Evolutionary conservation across 2,329 filamentous ascomycete genomes (phyloP), one percentile per base, ranked within the genome.

Genomic region (Cladosporium cucumerinum): DNA sequence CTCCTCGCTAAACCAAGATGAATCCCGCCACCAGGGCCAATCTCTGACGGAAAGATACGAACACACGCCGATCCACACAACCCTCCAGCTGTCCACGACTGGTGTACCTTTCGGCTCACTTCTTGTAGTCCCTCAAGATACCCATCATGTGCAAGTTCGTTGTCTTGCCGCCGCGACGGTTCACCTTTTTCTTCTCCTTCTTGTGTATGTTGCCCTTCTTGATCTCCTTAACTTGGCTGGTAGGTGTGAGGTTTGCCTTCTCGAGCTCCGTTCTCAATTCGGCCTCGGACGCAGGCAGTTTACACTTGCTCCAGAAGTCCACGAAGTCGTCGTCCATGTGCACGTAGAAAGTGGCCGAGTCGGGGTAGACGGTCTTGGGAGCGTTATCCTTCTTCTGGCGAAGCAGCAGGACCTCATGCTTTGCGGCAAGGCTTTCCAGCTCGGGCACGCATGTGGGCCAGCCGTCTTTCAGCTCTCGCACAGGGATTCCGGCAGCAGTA

Each of bases 401-500:
- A 25, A 92, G 90, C 6, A 97, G 92, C 39, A 98, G 84, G 54
- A 98, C 84, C 77, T 89, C 89, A 73, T 93, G 89, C 75, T 91
- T 86, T 48, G 79, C 79, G 80, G 97, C 94, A 60, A 99, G 84
- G 70, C 86, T 83, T 68, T 90, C 86, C 75, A 99, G 90, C 11
- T 90, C 86, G 23, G 89, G 86, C 66, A 93, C 88, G 73, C 92
- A 96, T 72, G 89, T 89, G 26, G 89, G 88, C 95, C 95, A 99
- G 68, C 95, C 95, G 76, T 99, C 95, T 79, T 97, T 96, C 67
- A 99, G 85, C 72, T 97, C 93, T 76, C 92, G 93, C 68, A 98
- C 92, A 43, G 84, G 85, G 63, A 98, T 86, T 14, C 92, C 92
- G 69, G 89, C 87, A 1, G 92, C 91, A 66, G 93, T 93, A 61